Conservation (phyloP, 305 asterid genomes). For the Fraxinus angustifolia region DNA sequence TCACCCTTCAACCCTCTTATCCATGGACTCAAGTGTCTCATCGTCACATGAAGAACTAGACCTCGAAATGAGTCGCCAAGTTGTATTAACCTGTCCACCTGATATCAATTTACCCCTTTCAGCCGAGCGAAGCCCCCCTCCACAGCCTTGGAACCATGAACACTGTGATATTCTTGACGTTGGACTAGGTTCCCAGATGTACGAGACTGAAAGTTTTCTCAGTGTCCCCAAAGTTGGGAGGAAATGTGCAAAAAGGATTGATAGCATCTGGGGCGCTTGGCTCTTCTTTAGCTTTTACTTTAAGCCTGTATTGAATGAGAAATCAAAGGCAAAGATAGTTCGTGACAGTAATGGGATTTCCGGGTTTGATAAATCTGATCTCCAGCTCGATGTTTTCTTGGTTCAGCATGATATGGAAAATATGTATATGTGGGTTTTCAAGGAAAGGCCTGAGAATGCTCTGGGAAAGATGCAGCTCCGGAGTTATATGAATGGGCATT, state of each 20-base stretch:
- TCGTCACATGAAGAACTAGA: slow-evolving; percentile 45
- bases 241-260: slow-evolving; percentile 46
- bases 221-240: slow-evolving; percentile 35
- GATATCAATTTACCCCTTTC: slow-evolving; percentile 31
- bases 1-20: slow-evolving; percentile 47
- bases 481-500: slow-evolving; percentile 93
- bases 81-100: slow-evolving; percentile 30
- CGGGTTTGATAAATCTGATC: background rate
- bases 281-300: background rate
- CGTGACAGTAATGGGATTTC: background rate
- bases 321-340: background rate
- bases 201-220: slow-evolving; percentile 35
- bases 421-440: slow-evolving; percentile 95
- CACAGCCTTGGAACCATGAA: slow-evolving; percentile 39
- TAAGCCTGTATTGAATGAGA: background rate
- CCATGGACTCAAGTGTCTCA: slow-evolving; percentile 56
- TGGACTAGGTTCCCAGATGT: slow-evolving; percentile 24
- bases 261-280: slow-evolving; percentile 88
- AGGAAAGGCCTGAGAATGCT: slow-evolving; percentile 84
- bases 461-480: slow-evolving; percentile 91
- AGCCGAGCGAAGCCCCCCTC: slow-evolving; percentile 48
- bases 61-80: slow-evolving; percentile 44
- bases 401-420: slow-evolving; percentile 64
- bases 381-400: slow-evolving; percentile 43
- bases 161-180: slow-evolving; percentile 29